These are phyloP conservation scores for Zizania palustris DNA, from an alignment of 202 grass and related monocot species.

Conservation along the genomic window DNA sequence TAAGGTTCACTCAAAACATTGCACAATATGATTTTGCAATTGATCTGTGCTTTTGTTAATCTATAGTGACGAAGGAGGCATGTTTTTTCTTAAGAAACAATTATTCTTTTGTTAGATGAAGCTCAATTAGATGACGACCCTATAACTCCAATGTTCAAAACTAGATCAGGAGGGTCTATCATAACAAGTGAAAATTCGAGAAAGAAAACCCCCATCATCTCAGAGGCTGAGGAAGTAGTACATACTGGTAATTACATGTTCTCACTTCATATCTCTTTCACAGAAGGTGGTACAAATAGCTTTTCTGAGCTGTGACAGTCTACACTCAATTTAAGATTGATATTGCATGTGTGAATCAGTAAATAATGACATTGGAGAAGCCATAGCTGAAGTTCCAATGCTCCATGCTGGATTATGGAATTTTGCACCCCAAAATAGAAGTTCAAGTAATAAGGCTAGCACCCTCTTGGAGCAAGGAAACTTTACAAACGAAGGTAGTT, in stretches of 20 bases:
- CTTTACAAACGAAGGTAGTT: slow-evolving; percentile 37
- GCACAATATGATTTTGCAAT: slow-evolving; percentile 23
- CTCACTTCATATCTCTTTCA: slow-evolving; percentile 32
- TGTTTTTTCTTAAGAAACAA: slow-evolving; percentile 18
- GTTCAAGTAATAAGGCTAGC: slow-evolving; percentile 44
- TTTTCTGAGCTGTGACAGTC: slow-evolving; percentile 23
- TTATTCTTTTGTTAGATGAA: slow-evolving; percentile 45
- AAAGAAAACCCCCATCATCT: slow-evolving; percentile 37
- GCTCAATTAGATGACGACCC: slow-evolving; percentile 31
- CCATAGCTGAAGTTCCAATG: slow-evolving; percentile 36
- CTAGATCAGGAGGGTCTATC: slow-evolving; percentile 45
- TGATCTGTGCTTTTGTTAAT: not conserved
- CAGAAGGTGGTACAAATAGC: slow-evolving; percentile 8
- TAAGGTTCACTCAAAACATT: slow-evolving; percentile 37
- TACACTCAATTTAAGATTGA: slow-evolving; percentile 16
- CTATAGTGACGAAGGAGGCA: slow-evolving; percentile 11
- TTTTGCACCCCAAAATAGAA: slow-evolving; percentile 39
- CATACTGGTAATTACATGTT: slow-evolving; percentile 41
- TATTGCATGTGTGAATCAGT: slow-evolving; percentile 34
- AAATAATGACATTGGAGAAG: slow-evolving; percentile 27
- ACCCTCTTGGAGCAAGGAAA: slow-evolving; percentile 47
- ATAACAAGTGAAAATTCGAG: slow-evolving; percentile 43
- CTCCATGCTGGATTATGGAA: slow-evolving; percentile 46
- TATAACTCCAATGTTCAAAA: slow-evolving; percentile 40
- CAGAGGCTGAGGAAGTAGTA: slow-evolving; percentile 35